These are phyloP conservation scores for Lachancea meyersii DNA, from an alignment of 805 yeast genomes.

Conservation along the genomic window DNA sequence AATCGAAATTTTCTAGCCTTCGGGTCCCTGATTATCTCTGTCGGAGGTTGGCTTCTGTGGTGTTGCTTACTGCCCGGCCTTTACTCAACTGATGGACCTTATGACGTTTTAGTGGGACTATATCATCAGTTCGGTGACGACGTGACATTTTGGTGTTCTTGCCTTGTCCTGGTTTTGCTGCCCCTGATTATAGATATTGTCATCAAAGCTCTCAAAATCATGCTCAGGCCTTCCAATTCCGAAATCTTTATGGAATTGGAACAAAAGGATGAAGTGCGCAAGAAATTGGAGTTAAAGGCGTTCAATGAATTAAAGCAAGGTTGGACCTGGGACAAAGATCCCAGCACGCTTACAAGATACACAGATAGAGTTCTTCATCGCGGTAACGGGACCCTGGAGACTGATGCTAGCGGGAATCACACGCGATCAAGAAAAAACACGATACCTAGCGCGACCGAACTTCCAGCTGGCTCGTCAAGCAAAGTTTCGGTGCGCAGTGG, in stretches of 20 bases:
- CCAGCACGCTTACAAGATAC: conserved; percentile 29
- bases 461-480: conserved; percentile 44
- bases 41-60: conserved; percentile 85
- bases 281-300: conserved; percentile 66
- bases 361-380: conserved; percentile 18
- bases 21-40: conserved; percentile 61
- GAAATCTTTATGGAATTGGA: conserved; percentile 77
- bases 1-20: conserved; percentile 65
- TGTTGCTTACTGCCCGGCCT: conserved; percentile 66
- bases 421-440: conserved; percentile 20
- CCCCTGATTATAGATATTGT: conserved; percentile 64
- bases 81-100: conserved; percentile 51
- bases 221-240: conserved; percentile 63
- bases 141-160: conserved; percentile 78
- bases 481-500: conserved; percentile 25
- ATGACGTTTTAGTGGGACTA: conserved; percentile 66
- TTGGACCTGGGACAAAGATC: conserved; percentile 61
- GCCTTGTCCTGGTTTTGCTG: conserved; percentile 49
- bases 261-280: conserved; percentile 57
- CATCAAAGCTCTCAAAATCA: conserved; percentile 48
- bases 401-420: conserved; percentile 8
- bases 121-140: conserved; percentile 71
- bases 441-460: conserved; percentile 35
- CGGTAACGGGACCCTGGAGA: background rate
- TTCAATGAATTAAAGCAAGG: conserved; percentile 69